Conservation (phyloP, 805 yeast genomes). For the Wickerhamiella occidentalis region DNA sequence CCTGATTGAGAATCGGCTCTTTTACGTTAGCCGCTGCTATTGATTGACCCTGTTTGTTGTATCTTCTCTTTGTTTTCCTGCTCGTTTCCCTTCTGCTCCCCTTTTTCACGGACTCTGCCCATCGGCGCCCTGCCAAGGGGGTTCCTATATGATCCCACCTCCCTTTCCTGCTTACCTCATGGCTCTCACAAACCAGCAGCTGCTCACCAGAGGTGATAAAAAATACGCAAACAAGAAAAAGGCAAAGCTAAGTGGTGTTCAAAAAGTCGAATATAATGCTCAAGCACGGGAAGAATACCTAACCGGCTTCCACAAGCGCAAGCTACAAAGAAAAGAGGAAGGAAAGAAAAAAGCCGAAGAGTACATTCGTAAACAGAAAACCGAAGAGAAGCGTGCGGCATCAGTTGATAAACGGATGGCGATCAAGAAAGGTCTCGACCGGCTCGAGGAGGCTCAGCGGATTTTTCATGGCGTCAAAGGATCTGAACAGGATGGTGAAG, state of each 20-base stretch:
- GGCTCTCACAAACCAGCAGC: conserved; percentile 49
- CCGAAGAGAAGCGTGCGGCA: conserved; percentile 62
- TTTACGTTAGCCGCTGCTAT: too few species aligned
- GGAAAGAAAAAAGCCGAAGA: conserved; percentile 70
- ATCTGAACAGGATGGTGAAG: too few species aligned
- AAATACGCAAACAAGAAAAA: conserved; percentile 56
- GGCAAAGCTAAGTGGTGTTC: conserved; percentile 43
- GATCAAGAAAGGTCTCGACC: conserved; percentile 38
- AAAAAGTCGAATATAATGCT: conserved; percentile 74
- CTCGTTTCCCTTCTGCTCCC: too few species aligned
- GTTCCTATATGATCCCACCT: too few species aligned
- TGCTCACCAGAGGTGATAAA: conserved; percentile 72
- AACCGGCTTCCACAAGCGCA: conserved; percentile 93
- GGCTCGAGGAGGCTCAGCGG: conserved; percentile 41
- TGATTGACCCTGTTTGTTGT: too few species aligned
- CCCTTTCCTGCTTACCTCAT: neutral
- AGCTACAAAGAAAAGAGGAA: conserved; percentile 72
- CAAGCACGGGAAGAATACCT: conserved; percentile 55
- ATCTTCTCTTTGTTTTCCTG: too few species aligned
- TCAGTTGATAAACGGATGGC: conserved; percentile 57
- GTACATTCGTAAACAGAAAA: conserved; percentile 55
- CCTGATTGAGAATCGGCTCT: too few species aligned
- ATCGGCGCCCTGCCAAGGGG: too few species aligned
- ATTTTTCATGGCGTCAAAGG: conserved; percentile 26
- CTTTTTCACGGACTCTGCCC: too few species aligned